Evolutionary conservation across 2,329 filamentous ascomycete species (phyloP), one percentile per base, ranked within the genome.

Genomic region (Acrocalymma vagum): DNA sequence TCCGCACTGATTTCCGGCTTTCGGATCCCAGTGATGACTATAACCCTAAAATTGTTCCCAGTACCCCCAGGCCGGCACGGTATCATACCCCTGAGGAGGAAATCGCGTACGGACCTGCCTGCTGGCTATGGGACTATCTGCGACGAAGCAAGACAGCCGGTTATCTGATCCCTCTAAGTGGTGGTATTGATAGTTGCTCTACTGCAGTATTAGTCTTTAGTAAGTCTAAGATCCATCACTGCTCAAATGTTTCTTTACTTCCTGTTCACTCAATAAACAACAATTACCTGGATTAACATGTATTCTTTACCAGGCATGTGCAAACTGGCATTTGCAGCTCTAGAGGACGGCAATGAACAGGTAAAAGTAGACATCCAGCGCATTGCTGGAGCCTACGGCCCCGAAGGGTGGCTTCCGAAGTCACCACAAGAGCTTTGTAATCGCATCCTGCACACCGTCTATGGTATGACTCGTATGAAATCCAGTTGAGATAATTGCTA

Each of bases 51-150:
- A 57, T 80, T 13, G 62, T 63, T 7, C 75, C 79, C 0, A 77
- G 78, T 0, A 60, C 67, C 10, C 55, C 72, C 0, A 72, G 78
- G 5, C 49, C 76, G 26, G 71, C 81, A 2, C 71, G 72, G n/a
- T 81, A 82, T 45, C 81, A 86, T 55, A 67, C 71, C 0, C 83
- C 84, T 0, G 84, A 87, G 55, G 83, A 88, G 55, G 67, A 71
- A 20, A 87, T 89, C 43, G 81, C 82, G 2, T 67, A 84, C 1
- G 82, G 82, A 0, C 79, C 83, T 2, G 85, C 82, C 4, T 84
- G 80, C 53, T 90, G 81, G 76, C 67, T 89, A 2, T 89, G 82
- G 81, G 81, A 86, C 51, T 85, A 84, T 53, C 68, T 85, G 0
- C 67, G 79, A 5, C 68, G 80, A 16, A 80, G 70, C 7, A 70